Evolutionary conservation across 2,329 filamentous ascomycete species (phyloP), one percentile per base, ranked within the genome.

Genomic region (Neopestalotiopsis sp.): DNA sequence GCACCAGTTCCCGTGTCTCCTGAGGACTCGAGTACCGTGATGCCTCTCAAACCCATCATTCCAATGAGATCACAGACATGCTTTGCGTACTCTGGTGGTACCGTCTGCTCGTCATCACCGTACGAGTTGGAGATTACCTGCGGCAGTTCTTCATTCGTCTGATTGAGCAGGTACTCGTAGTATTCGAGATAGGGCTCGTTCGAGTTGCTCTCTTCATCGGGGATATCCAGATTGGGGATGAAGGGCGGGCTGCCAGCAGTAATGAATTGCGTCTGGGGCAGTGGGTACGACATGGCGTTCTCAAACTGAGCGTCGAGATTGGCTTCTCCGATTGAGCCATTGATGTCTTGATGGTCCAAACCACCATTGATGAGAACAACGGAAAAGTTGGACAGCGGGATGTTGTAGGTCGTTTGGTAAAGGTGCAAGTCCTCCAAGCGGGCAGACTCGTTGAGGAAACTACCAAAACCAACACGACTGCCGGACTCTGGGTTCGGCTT

Each of bases 121-220:
- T 67, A 67, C 14, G 86, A 88, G 24, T 88, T 84, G 61, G 85
- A 86, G 13, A 90, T 81, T 2, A 90, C 84, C 65, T 88, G 86
- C 0, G 89, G 88, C 13, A 89, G 49, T 14, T 67, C 65, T 5
- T 42, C 74, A 24, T 83, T 75, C 14, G 78, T 75, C 69, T 82
- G 80, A 28, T 72, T 76, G 1, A 89, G 79, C 7, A 90, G 77
- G 69, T 84, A 82, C 67, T 87, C 79, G 14, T 89, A 78, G 71
- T 87, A 85, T 49, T 85, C 83, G 4, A 90, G 77, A 71, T 87
- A 90, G 0, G 88, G 88, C 76, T 90, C 88, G 74, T 90, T 90
- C 10, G 71, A 40, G 56, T 67, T 85, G 49, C 24, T 40, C n/a
- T 72, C 68, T 78, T 76, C 28, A 70, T 69, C 6, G 72, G 70